Percentiles rank a stretch among this genome's conserved stretches.
phyloP scores from a whole-genome alignment of 768 basidiomycete genomes.

The Macrolepiota albuminosa region DNA sequence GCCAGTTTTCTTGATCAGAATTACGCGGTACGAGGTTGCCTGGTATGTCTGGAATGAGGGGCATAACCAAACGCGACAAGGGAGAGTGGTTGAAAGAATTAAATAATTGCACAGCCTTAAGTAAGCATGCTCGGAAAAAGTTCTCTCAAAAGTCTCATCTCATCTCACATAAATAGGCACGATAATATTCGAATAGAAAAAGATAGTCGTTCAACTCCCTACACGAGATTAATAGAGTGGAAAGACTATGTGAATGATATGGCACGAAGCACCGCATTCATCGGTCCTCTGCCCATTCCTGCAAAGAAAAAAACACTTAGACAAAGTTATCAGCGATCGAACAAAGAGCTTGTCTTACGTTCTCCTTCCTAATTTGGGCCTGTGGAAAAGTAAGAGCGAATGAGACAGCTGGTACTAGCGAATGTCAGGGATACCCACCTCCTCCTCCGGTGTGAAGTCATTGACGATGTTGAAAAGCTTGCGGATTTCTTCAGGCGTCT shows the following conservation, averaged over 20 bases:
- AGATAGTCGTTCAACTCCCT: neutral
- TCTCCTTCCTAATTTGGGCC: constrained; percentile 99
- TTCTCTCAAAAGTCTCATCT: neutral
- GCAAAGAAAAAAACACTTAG: constrained; percentile 15
- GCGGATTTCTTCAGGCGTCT: constrained; percentile 98
- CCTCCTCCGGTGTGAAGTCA: constrained; percentile 99
- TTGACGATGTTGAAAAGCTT: constrained; percentile 98
- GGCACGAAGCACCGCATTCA: constrained; percentile 31
- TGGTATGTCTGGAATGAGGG: constrained; percentile 67
- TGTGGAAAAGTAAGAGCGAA: constrained; percentile 21
- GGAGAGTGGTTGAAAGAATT: constrained; percentile 1
- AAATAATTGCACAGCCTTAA: constrained; percentile 6
- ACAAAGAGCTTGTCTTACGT: constrained; percentile 50
- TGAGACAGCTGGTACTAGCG: constrained; percentile 8
- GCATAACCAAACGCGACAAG: constrained; percentile 28
- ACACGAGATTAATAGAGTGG: constrained; percentile 16
- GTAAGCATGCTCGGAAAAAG: neutral
- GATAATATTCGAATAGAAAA: neutral
- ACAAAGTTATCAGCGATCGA: constrained; percentile 4
- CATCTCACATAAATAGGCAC: neutral
- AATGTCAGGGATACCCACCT: constrained; percentile 47
- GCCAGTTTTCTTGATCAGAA: constrained; percentile 62
- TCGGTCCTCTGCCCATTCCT: constrained; percentile 96
- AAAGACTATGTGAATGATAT: constrained; percentile 12
- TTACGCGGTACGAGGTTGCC: constrained; percentile 49